These are phyloP conservation scores for Neohortaea acidophila DNA, from an alignment of 495 filamentous ascomycete species.

Conservation along the genomic window DNA sequence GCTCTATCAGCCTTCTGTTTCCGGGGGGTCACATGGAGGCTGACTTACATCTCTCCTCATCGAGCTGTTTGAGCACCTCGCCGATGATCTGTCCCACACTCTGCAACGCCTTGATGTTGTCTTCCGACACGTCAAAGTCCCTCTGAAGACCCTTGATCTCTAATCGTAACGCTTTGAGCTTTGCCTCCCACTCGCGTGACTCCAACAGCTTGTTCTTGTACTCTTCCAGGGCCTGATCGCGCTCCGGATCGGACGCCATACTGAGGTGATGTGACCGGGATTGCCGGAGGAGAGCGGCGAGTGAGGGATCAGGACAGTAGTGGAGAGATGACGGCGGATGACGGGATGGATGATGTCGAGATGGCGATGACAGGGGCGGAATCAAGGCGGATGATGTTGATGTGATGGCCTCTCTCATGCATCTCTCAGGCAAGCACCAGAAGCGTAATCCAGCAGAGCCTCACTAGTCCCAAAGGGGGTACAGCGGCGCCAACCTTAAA, in stretches of 20 bases:
- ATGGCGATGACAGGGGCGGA: background rate
- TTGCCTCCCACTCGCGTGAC: conserved; percentile 95
- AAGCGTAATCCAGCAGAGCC: background rate
- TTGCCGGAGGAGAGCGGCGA: background rate
- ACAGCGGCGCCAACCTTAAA: too few relatives aligned
- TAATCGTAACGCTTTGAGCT: conserved; percentile 76
- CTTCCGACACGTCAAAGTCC: conserved; percentile 91
- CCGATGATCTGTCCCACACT: conserved; percentile 99
- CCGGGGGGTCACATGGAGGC: background rate
- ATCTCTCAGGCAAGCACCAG: background rate
- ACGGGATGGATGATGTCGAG: background rate
- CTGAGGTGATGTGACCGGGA: background rate
- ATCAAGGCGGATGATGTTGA: background rate
- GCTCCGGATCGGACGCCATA: conserved; percentile 39
- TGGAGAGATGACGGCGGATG: background rate
- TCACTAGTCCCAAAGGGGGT: too few relatives aligned
- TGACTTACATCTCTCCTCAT: conserved; percentile 89
- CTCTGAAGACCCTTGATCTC: conserved; percentile 91
- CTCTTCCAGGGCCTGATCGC: conserved; percentile 66
- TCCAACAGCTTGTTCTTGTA: conserved; percentile 91
- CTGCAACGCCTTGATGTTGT: conserved; percentile 98
- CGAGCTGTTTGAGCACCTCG: conserved; percentile 95
- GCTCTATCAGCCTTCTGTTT: conserved; percentile 1
- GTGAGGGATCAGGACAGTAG: background rate
- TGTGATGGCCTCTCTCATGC: background rate